phyloP scores from a whole-genome alignment of 2,329 filamentous ascomycete genomes.

The Simplicillium sp. region DNA sequence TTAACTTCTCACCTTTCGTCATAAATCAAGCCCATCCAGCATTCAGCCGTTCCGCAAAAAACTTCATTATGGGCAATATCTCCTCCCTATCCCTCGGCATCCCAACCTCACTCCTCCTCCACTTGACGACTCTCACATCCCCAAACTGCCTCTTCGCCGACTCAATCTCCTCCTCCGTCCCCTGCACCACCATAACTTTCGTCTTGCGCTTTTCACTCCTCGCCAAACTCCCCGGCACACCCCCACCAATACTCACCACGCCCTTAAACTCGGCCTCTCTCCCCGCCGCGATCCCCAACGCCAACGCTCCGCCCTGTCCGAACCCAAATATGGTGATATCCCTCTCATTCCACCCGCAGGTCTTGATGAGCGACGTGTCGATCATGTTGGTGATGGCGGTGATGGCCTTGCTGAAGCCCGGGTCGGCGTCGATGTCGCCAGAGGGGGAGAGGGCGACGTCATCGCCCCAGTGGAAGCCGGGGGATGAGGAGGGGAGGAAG shows the following conservation, averaged over 20 bases:
- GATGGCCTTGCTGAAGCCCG: conserved; percentile 45
- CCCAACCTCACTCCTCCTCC: conserved; percentile 60
- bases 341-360: conserved; percentile 47
- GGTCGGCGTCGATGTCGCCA: conserved; percentile 50
- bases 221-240: conserved; percentile 37
- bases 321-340: conserved; percentile 59
- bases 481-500: conserved; percentile 37
- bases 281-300: conserved; percentile 43
- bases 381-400: conserved; percentile 41
- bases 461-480: conserved; percentile 55
- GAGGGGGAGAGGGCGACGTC: conserved; percentile 43
- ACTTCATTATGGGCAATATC: conserved; percentile 85
- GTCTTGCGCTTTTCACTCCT: conserved; percentile 48
- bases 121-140: conserved; percentile 58
- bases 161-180: conserved; percentile 55
- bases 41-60: conserved; percentile 44
- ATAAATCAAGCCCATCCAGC: too few relatives aligned
- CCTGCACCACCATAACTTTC: conserved; percentile 49
- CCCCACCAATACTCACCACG: conserved; percentile 53
- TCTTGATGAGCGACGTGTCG: conserved; percentile 36
- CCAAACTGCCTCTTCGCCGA: conserved; percentile 56
- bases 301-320: conserved; percentile 57
- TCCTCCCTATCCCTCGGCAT: conserved; percentile 83
- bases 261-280: conserved; percentile 34
- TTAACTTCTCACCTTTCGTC: neutral